Evolutionary conservation across 129 eudicot species (phyloP).

Genomic region (Kitagawia praeruptora): DNA sequence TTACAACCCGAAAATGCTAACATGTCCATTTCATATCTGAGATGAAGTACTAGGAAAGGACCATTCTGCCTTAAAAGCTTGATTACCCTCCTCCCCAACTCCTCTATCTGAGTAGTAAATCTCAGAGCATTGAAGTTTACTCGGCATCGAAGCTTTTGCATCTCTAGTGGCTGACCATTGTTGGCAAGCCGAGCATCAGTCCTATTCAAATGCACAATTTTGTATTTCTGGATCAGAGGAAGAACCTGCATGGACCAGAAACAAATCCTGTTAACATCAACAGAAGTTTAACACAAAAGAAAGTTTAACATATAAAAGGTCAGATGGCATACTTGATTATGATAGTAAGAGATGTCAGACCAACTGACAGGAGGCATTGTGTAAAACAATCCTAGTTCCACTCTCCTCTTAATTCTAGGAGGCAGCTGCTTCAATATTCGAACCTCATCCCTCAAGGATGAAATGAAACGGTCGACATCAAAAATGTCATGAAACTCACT

Average conservation of each 20-base stretch:
- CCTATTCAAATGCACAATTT: conserved; percentile 86
- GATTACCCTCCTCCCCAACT: conserved; percentile 70
- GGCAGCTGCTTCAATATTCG: conserved; percentile 88
- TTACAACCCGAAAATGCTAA: conserved; percentile 97
- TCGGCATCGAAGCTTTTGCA: conserved; percentile 90
- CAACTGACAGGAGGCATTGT: conserved; percentile 95
- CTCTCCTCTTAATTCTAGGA: conserved; percentile 72
- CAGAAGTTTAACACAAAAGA: neutral
- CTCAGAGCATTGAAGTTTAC: conserved; percentile 71
- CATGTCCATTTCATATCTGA: conserved; percentile 98
- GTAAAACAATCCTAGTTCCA: conserved; percentile 59
- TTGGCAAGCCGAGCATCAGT: conserved; percentile 96
- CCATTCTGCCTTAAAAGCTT: conserved; percentile 70
- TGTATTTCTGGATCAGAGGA: conserved; percentile 75
- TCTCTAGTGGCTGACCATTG: conserved; percentile 63
- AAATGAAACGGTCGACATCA: conserved; percentile 88
- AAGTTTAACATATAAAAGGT: neutral
- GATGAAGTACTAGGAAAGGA: conserved; percentile 88
- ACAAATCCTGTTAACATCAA: neutral
- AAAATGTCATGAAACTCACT: conserved; percentile 95
- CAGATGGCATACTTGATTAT: conserved; percentile 48
- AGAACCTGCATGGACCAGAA: conserved; percentile 52
- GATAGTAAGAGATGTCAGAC: conserved; percentile 94
- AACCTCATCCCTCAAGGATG: conserved; percentile 95
- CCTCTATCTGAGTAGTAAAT: conserved; percentile 86